Percentiles rank a stretch among this genome's conserved stretches.
phyloP scores from a whole-genome alignment of 2,329 filamentous ascomycete species.

The Aspergillus fijiensis region DNA sequence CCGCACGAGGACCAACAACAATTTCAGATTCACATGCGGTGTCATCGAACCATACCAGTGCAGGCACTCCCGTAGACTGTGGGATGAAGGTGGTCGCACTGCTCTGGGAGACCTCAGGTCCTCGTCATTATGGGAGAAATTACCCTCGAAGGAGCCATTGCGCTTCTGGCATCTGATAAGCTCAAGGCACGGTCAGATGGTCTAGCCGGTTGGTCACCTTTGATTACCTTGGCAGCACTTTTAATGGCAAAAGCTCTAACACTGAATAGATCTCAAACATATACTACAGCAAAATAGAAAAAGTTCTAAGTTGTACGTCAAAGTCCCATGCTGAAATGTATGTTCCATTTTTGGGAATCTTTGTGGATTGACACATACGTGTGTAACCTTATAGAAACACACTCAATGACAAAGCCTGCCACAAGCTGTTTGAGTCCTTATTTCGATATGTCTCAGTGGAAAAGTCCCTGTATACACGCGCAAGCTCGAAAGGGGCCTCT shows the following conservation, averaged over 20 bases:
- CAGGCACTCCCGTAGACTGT: not conserved
- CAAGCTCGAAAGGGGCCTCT: constrained; percentile 52
- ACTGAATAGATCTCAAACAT: constrained; percentile 51
- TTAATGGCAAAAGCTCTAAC: constrained; percentile 15
- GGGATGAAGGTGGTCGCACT: not conserved
- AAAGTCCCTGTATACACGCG: constrained; percentile 62
- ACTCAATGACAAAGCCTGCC: constrained; percentile 75
- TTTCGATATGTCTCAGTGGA: constrained; percentile 72
- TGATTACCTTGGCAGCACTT: constrained; percentile 1
- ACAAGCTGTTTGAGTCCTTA: constrained; percentile 75
- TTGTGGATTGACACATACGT: constrained; percentile 15
- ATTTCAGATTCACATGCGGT: not conserved
- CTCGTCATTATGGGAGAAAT: constrained; percentile 41
- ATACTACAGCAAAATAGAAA: constrained; percentile 56
- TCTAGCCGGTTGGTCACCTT: constrained; percentile 44
- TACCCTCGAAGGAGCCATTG: constrained; percentile 43
- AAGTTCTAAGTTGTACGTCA: constrained; percentile 37
- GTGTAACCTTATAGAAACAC: constrained; percentile 31
- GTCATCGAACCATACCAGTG: not conserved
- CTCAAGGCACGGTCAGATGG: constrained; percentile 51
- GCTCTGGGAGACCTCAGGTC: not conserved
- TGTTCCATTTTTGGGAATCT: not conserved
- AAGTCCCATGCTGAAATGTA: not conserved
- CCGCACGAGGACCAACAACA: constrained; percentile 9
- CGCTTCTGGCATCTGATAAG: constrained; percentile 44